Base-by-base conservation (phyloP, 1,139 yeast species). In the Nakaseomyces uthaithaninus region DNA sequence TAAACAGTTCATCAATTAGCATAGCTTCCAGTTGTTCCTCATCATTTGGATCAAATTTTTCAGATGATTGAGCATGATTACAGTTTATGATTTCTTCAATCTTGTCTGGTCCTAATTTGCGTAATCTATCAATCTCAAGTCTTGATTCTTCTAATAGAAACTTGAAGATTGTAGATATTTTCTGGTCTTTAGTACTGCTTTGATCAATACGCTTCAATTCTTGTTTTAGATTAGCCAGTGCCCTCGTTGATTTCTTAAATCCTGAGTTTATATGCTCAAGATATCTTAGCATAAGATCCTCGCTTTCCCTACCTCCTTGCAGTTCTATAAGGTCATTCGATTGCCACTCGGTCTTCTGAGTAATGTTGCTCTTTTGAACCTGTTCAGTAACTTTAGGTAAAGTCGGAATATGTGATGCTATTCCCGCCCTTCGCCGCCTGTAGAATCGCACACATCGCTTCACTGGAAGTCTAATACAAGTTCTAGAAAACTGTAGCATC, bases 121-220 rank as follows among this genome's bases (percentile, higher is more conserved):
- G 39, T 9, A 49, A 36, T 37, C 57, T 43, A 18, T 44, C 41
- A 1, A 57, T 42, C 39, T 58, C 62, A 16, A 49, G 26, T 17
- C 46, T 45, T 12, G 51, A 41, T 41, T 58, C 61, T 12, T 43
- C 42, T 10, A 54, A 9, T 10, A 57, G 35, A 34, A 51, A 58
- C 19, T 45, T 43, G 27, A 58, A 48, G n/a, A 57, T 23, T 3
- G 40, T 17, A 17, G 38, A 18, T 10, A 51, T 39, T 33, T 48
- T 45, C 9, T 37, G 38, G 12, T 31, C 20, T n/a, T 19, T 12
- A 3, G 34, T 36, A 16, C 40, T 40, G 14, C 18, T 28, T 11
- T 23, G 17, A 8, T 44, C 37, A n/a, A 27, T 22, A 7, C 24
- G 36, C 10, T 27, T 40, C 15, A 50, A 20, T 17, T 43, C 39